Evolutionary conservation across 169 alveolate genomes (phyloP).

Genomic region (Plasmodium coatneyi): DNA sequence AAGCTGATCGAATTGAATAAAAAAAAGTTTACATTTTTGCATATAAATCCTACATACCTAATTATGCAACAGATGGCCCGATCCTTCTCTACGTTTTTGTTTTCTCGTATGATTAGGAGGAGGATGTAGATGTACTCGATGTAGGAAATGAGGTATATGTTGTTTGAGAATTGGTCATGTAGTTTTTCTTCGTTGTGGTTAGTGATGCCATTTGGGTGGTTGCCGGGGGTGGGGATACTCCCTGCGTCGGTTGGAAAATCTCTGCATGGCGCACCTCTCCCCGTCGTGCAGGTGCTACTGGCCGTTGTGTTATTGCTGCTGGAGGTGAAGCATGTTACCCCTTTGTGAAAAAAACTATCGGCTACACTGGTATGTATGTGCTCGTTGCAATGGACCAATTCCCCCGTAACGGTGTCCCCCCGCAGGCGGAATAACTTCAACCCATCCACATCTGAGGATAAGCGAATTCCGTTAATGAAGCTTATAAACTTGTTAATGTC

Average conservation of each 20-base stretch:
- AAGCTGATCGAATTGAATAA: slow-evolving; percentile 51
- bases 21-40: slow-evolving; percentile 72
- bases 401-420: neutral
- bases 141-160: slow-evolving; percentile 40
- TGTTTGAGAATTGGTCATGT: neutral
- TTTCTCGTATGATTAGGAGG: slow-evolving; percentile 47
- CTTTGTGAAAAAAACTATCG: neutral
- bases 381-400: neutral
- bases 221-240: neutral
- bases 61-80: slow-evolving; percentile 65
- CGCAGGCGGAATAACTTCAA: slow-evolving; percentile 13
- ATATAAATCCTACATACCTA: slow-evolving; percentile 68
- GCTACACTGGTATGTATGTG: neutral
- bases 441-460: slow-evolving; percentile 18
- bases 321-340: neutral
- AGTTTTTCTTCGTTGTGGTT: neutral
- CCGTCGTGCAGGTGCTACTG: neutral
- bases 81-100: slow-evolving; percentile 56
- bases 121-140: slow-evolving; percentile 69
- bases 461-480: slow-evolving; percentile 17
- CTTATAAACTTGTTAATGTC: slow-evolving; percentile 41
- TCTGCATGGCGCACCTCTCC: neutral
- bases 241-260: neutral
- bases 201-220: neutral
- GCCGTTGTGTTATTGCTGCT: neutral